phyloP scores from a whole-genome alignment of 1,284 basidiomycete species.

The Phellinidium pouzarii region DNA sequence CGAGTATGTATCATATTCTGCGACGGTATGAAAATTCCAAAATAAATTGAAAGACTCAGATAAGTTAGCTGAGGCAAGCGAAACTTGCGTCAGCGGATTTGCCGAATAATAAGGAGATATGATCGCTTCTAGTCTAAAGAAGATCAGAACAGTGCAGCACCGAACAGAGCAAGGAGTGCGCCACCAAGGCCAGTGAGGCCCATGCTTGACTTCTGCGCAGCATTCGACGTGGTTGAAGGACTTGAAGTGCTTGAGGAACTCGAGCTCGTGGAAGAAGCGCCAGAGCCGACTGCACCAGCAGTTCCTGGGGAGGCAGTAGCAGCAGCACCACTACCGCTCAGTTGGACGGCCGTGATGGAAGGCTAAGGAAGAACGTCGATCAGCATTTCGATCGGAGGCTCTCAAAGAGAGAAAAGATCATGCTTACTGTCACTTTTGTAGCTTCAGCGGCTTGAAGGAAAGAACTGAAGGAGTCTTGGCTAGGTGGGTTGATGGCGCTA shows the following conservation, averaged over 20 bases:
- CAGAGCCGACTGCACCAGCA: not conserved
- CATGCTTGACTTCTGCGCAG: not conserved
- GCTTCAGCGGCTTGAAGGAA: constrained; percentile 5
- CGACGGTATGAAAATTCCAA: not conserved
- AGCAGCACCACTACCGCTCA: constrained; percentile 8
- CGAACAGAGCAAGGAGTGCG: constrained; percentile 12
- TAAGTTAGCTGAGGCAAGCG: not conserved
- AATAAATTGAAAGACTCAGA: not conserved
- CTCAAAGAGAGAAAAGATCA: not conserved
- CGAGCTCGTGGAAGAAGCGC: not conserved
- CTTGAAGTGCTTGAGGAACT: not conserved
- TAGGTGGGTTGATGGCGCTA: constrained; percentile 13
- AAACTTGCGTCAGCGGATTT: not conserved
- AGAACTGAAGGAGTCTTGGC: not conserved
- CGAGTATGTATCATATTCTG: not conserved
- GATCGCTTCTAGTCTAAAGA: not conserved
- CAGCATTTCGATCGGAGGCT: not conserved
- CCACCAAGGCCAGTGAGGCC: constrained; percentile 9
- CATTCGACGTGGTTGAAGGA: not conserved
- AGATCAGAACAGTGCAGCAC: constrained; percentile 10
- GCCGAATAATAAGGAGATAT: not conserved
- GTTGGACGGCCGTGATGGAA: not conserved
- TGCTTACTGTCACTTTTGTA: constrained; percentile 7
- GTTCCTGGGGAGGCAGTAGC: constrained; percentile 7
- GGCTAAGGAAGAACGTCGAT: not conserved